Evolutionary conservation across 78 protist genomes (phyloP), one percentile per base, ranked within the genome.

Genomic region (Dictyostelium brefeldianum): DNA sequence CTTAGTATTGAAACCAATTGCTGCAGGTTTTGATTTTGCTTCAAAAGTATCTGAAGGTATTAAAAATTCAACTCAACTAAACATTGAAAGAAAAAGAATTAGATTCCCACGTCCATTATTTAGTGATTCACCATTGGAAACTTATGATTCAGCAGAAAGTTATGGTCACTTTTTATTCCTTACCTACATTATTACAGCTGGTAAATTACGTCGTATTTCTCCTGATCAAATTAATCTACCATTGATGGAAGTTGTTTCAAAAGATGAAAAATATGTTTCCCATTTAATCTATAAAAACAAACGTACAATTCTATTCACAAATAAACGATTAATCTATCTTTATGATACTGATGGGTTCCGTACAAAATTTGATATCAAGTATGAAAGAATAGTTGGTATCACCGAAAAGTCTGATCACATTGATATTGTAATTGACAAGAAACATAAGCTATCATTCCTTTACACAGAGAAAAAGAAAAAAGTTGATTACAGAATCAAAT

Each of bases 41-140:
- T 15, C 89, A 4, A 96, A 96, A 31, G 29, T 67, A n/a, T 62
- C 95, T 1, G 98, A 96, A 48, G 97, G 97, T 73, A 59, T 96
- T 75, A 64, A 79, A 14, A 94, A 96, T 64, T 90, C 94, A 29
- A 90, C 95, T 18, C 93, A 87, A 29, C 53, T 87, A 53, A 87
- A 78, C n/a, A 48, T 87, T 2, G 93, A 87, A 14, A 14, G 93
- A 25, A 74, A 47, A 17, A 74, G 93, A 65, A 36, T 87, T 4
- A 48, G 93, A 31, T 87, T 47, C 29, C 93, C 93, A 36, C 22
- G 93, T 43, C 93, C 93, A 17, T 50, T 87, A 12, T 87, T 87
- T 15, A 57, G 78, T 36, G 93, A 87, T 46, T 15, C 29, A 17
- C 93, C 93, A 11, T 43, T 87, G 29, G 36, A 65, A 31, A 56